Conservation (phyloP, 2,329 filamentous ascomycete species). For the Fusarium neocosmosporiellum region DNA sequence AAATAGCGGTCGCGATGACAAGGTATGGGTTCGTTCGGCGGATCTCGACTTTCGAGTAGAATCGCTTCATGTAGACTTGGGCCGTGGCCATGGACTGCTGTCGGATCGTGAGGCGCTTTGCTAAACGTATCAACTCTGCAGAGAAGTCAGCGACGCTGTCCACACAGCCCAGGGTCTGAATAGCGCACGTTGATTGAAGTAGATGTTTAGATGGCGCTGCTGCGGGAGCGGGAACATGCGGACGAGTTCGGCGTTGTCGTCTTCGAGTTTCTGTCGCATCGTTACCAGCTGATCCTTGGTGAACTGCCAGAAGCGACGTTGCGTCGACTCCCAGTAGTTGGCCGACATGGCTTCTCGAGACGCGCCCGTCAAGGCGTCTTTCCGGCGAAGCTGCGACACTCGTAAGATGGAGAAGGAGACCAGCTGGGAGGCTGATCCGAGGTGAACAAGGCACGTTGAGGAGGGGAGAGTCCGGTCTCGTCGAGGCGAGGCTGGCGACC, state of each 20-base stretch:
- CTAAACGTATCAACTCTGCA: slow-evolving; percentile 82
- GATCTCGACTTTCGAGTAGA: slow-evolving; percentile 92
- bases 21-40: slow-evolving; percentile 94
- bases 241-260: slow-evolving; percentile 78
- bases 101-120: slow-evolving; percentile 83
- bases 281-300: slow-evolving; percentile 82
- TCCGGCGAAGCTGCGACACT: neutral
- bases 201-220: slow-evolving; percentile 85
- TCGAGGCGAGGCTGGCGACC: slow-evolving; percentile 21
- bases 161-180: neutral
- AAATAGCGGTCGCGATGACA: slow-evolving; percentile 91
- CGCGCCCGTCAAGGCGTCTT: slow-evolving; percentile 20
- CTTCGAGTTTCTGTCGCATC: slow-evolving; percentile 80
- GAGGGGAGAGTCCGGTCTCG: slow-evolving; percentile 6
- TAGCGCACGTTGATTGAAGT: slow-evolving; percentile 85
- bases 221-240: slow-evolving; percentile 87
- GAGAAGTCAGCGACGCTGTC: slow-evolving; percentile 6
- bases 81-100: slow-evolving; percentile 96
- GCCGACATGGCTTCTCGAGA: slow-evolving; percentile 75
- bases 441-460: neutral
- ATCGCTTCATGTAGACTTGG: slow-evolving; percentile 93
- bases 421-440: slow-evolving; percentile 16
- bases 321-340: slow-evolving; percentile 97
- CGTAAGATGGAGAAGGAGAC: neutral
- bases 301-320: slow-evolving; percentile 91